Base-by-base conservation (phyloP, 352 stramenopile species). In the Hyphochytrium catenoides region DNA sequence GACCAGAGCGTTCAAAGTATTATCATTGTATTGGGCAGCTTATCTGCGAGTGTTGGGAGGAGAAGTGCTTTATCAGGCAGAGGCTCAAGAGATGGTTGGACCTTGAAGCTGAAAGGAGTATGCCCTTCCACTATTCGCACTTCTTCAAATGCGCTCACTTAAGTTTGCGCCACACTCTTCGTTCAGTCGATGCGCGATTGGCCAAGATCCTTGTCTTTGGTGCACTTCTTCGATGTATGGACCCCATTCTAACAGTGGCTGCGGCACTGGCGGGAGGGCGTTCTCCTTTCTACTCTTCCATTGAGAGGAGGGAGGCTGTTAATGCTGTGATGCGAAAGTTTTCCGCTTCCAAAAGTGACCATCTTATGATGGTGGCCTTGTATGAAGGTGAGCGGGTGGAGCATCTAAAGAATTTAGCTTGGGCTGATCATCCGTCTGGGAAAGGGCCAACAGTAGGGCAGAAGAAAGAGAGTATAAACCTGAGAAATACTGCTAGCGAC, bases 121-220 rank as follows among this genome's bases (percentile, higher is more conserved):
- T n/a, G n/a, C n/a, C n/a, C n/a, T n/a, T 29, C 9, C 33, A 21
- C 19, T 9, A 35, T 18, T 21, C 22, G 8, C 9, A 39, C 16
- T 29, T 35, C 35, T 39, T 39, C 19, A 29, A 21, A 26, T 39
- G 22, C 9, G 35, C 35, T 21, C 33, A n/a, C n/a, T n/a, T n/a
- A n/a, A n/a, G n/a, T n/a, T n/a, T n/a, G n/a, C n/a, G n/a, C n/a
- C n/a, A n/a, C n/a, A n/a, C n/a, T n/a, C n/a, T n/a, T n/a, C n/a
- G n/a, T n/a, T n/a, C 71, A 8, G 46, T 86, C 24, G 69, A 86
- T 35, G 71, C 71, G 14, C 71, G 70, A 12, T 74, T 86, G 21
- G 71, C 64, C 43, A 86, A 86, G 39, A 74, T 86, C 39, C 37
- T 83, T 1, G 59, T 86, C 24, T 86, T 73, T 30, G 71, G 71